phyloP scores from a whole-genome alignment of 129 eudicot species.

The Flaveria sonorensis region DNA sequence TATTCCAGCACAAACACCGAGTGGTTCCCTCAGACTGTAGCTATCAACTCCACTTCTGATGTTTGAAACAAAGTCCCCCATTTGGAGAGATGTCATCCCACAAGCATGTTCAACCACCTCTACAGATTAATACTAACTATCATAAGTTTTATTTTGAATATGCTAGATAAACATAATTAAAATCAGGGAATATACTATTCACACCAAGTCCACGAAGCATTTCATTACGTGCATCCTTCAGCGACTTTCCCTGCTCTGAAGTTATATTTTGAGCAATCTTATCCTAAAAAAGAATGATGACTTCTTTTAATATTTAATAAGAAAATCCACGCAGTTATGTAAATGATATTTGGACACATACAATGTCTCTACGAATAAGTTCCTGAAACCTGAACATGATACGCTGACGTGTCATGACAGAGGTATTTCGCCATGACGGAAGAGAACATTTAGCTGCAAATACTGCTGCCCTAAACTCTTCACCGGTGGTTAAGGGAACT shows the following conservation, averaged over 20 bases:
- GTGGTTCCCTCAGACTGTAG: conserved; percentile 88
- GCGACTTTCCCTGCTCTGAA: conserved; percentile 87
- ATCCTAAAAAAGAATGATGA: conserved; percentile 48
- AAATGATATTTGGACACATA: conserved; percentile 28
- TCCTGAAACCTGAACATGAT: conserved; percentile 91
- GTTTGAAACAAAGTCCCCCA: conserved; percentile 89
- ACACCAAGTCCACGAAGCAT: conserved; percentile 88
- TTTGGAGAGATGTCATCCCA: conserved; percentile 87
- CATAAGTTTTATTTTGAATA: conserved; percentile 14
- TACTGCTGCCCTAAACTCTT: conserved; percentile 90
- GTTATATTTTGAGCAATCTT: conserved; percentile 85
- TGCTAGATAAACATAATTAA: conserved; percentile 7
- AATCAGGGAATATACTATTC: conserved; percentile 19
- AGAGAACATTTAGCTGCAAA: conserved; percentile 89
- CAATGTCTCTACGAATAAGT: conserved; percentile 85
- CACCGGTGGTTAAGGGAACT: conserved; percentile 75
- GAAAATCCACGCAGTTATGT: neutral
- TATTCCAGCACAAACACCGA: conserved; percentile 97
- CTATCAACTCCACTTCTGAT: conserved; percentile 77
- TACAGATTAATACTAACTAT: conserved; percentile 33
- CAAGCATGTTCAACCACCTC: conserved; percentile 98
- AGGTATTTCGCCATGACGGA: conserved; percentile 84
- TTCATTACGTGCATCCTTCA: conserved; percentile 90
- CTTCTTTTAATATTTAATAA: conserved; percentile 19
- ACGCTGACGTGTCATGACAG: conserved; percentile 80